Evolutionary conservation across 805 yeast genomes (phyloP), one percentile per base, ranked within the genome.

Genomic region (Barnettozyma californica): DNA sequence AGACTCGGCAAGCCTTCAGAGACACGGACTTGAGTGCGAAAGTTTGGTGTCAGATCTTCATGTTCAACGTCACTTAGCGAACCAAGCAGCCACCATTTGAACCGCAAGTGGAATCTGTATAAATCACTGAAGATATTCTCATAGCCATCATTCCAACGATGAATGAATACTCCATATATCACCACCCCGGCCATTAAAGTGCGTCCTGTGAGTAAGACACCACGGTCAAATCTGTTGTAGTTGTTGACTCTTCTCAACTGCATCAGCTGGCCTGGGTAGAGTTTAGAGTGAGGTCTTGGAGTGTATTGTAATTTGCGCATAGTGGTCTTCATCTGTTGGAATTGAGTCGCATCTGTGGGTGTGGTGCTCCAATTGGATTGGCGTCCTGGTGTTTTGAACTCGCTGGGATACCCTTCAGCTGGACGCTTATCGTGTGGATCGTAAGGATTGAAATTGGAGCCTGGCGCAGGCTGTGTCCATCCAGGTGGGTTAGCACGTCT

Each of bases 371-470:
- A 80, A 18, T 66, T 63, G 25, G 85, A 80, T 29, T 77, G 72
- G 38, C 72, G 69, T 1, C 87, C 83, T 0, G 94, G 92, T 1
- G 82, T 67, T 49, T 77, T 73, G 68, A 75, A 88, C 63, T 87
- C 96, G 23, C 90, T 82, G 1, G 96, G 96, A 54, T 88, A 87
- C 2, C 96, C 95, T 60, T 82, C 81, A 0, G 95, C 77, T 0
- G 96, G 95, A 41, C 96, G 71, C 37, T 70, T 62, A 60, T 87
- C 96, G 1, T 77, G 67, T 0, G 91, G 85, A 60, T 87, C 96
- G 59, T 81, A 88, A 7, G 95, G 95, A 58, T 87, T 87, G 62
- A 86, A 88, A 0, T 53, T 52, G 10, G 63, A 59, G 9, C 55
- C 56, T 18, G 47, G 36, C 1, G 47, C 43, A 9, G 95, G 95